Evolutionary conservation across 768 basidiomycete species (phyloP).

Genomic region (Phlebiopsis flavidoalba): DNA sequence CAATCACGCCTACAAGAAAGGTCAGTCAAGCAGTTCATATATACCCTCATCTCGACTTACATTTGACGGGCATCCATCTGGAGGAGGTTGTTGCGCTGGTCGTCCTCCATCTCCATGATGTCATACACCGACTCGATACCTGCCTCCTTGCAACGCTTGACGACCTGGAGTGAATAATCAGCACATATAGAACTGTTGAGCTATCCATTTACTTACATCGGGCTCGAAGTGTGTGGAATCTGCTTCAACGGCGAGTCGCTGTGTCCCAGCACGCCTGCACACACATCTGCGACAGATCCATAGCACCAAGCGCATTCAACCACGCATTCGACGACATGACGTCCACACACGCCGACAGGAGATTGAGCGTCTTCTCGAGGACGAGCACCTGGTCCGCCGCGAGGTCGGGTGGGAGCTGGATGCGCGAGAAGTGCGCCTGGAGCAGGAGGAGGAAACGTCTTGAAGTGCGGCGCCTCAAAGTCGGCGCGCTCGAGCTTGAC

Average conservation of each 20-base stretch:
- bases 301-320: constrained; percentile 90
- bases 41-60: constrained; percentile 33
- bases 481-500: constrained; percentile 84
- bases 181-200: background rate
- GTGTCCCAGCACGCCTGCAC: constrained; percentile 98
- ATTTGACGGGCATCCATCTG: constrained; percentile 85
- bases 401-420: constrained; percentile 89
- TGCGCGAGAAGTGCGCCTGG: constrained; percentile 93
- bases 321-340: constrained; percentile 98
- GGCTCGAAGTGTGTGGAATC: constrained; percentile 96
- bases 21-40: constrained; percentile 14
- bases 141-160: constrained; percentile 80
- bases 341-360: constrained; percentile 92
- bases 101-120: constrained; percentile 98
- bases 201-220: constrained; percentile 48
- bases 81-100: constrained; percentile 72
- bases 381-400: constrained; percentile 87
- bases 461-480: constrained; percentile 96
- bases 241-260: constrained; percentile 93
- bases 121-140: constrained; percentile 91
- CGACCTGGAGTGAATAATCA: constrained; percentile 39
- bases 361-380: constrained; percentile 84
- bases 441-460: constrained; percentile 95
- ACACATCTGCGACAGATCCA: constrained; percentile 99
- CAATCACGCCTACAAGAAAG: constrained; percentile 61